Evolutionary conservation across 345 rosid species (phyloP), one percentile per base, ranked within the genome.

Genomic region (Murraya paniculata): DNA sequence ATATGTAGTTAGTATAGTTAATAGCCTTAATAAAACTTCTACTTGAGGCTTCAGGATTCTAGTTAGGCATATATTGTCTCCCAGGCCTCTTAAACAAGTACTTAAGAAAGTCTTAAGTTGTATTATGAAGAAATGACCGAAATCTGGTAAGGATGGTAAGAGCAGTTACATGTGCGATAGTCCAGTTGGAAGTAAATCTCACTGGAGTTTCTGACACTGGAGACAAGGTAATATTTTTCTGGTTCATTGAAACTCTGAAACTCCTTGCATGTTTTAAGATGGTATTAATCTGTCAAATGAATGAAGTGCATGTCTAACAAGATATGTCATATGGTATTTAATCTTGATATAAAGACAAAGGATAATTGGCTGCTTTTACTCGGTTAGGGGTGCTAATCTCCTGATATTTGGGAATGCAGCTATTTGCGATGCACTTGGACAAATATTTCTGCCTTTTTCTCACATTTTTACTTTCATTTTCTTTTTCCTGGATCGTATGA

Each of bases 321-420:
- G 35, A 53, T 55, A 25, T 73, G 24, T 11, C 55, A 27, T 39
- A 48, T 73, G 67, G 16, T 25, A 59, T 2, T n/a, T 55, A 1
- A 55, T 45, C 72, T 68, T 69, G 58, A 69, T 45, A 4, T 69
- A 69, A 22, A 69, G 73, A 45, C 48, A 22, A 18, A 69, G 18
- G n/a, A 10, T 6, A 25, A 25, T 48, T 24, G 35, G 58, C 13
- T 45, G 50, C 48, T 35, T 35, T 72, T 33, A 57, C 16, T 72
- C 14, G 9, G 18, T 71, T 56, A 53, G 64, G 65, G 16, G 19
- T 56, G 21, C 11, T 22, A 13, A 27, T 71, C 36, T 67, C 27
- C 9, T 11, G 33, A 55, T 25, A 53, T 50, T 71, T 31, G 62
- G 41, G 16, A 6, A 28, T 50, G 22, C 25, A 30, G 24, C 38